phyloP scores from a whole-genome alignment of 805 yeast species.

The Yarrowia yakushimensis region DNA sequence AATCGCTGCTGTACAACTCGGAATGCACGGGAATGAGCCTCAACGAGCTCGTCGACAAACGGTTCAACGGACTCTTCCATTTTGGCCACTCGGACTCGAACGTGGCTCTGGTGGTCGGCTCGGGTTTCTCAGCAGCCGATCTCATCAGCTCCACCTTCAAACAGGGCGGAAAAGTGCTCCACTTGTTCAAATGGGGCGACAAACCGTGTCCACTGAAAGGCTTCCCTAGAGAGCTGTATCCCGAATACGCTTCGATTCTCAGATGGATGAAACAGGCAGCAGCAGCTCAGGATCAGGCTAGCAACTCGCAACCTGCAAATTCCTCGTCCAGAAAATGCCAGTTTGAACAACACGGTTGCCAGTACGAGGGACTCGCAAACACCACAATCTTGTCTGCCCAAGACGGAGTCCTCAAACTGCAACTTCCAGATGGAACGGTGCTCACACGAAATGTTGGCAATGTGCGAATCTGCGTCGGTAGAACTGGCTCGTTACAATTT shows the following conservation, averaged over 20 bases:
- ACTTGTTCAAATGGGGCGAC: conserved; percentile 35
- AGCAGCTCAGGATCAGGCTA: not conserved
- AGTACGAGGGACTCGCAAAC: conserved; percentile 31
- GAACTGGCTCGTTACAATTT: conserved; percentile 35
- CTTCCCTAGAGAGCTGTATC: conserved; percentile 36
- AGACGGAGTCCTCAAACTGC: conserved; percentile 28
- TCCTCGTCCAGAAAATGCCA: not conserved
- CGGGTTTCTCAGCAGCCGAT: conserved; percentile 40
- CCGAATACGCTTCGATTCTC: conserved; percentile 36
- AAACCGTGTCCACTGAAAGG: conserved; percentile 34
- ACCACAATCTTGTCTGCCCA: conserved; percentile 26
- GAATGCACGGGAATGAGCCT: conserved; percentile 21
- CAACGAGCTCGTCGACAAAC: conserved; percentile 7
- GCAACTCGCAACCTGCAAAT: not conserved
- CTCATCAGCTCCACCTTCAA: conserved; percentile 30
- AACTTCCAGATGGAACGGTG: conserved; percentile 26
- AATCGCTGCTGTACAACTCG: conserved; percentile 5
- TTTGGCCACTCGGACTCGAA: not conserved
- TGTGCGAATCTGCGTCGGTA: conserved; percentile 34
- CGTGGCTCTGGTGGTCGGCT: conserved; percentile 31
- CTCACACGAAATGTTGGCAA: conserved; percentile 25
- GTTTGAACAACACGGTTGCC: not conserved
- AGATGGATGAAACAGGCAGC: conserved; percentile 32
- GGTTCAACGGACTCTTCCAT: conserved; percentile 18
- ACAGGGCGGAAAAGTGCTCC: conserved; percentile 28